phyloP scores from a whole-genome alignment of 2,329 filamentous ascomycete genomes.

The Colletotrichum melonis region DNA sequence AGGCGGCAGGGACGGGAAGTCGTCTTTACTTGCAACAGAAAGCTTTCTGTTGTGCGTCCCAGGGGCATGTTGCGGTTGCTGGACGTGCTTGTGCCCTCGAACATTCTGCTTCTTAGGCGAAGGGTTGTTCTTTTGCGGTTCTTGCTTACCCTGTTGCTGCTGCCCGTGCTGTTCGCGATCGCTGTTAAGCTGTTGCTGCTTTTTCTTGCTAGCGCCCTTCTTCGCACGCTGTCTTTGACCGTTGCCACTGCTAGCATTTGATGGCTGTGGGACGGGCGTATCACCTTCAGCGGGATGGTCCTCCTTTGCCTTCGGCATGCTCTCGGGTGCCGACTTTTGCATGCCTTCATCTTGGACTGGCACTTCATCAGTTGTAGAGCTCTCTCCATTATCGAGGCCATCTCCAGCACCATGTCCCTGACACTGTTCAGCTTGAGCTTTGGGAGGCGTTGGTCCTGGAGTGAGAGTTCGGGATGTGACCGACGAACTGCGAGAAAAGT shows the following conservation, averaged over 20 bases:
- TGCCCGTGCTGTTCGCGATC: constrained; percentile 11
- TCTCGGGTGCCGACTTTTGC: background rate
- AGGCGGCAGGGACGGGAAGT: constrained; percentile 42
- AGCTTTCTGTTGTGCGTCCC: background rate
- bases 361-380: background rate
- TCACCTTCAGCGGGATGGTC: background rate
- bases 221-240: constrained; percentile 9
- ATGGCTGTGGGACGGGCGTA: background rate
- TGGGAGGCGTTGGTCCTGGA: constrained; percentile 9
- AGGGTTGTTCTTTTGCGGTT: constrained; percentile 6
- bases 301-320: background rate
- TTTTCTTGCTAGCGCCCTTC: constrained; percentile 27
- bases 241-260: background rate
- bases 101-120: constrained; percentile 25
- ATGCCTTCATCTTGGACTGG: background rate
- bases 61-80: background rate
- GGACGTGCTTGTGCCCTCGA: background rate
- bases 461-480: constrained; percentile 20
- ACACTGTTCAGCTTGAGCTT: background rate
- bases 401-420: background rate
- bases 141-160: constrained; percentile 15
- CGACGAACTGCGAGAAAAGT: constrained; percentile 10
- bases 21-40: constrained; percentile 34
- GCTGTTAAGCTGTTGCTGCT: constrained; percentile 24
- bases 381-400: background rate